These are phyloP conservation scores for Trichoderma koningii DNA, from an alignment of 2,329 filamentous ascomycete genomes.

Conservation along the genomic window DNA sequence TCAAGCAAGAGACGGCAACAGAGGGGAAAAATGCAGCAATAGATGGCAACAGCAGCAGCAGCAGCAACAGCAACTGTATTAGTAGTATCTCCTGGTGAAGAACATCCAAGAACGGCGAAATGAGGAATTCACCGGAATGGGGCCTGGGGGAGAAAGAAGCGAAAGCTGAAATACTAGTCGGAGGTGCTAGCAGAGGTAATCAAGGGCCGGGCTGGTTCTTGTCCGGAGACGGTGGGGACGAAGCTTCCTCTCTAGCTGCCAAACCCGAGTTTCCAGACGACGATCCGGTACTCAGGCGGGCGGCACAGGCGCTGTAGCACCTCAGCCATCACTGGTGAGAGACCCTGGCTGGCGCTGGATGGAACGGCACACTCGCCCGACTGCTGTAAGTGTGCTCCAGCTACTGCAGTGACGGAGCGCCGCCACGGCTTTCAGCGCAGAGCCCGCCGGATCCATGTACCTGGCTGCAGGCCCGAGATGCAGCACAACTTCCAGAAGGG, in stretches of 20 bases:
- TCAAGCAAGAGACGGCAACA: constrained; percentile 2
- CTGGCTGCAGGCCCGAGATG: constrained; percentile 3
- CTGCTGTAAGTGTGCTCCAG: constrained; percentile 5
- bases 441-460: constrained; percentile 11
- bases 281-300: constrained; percentile 25
- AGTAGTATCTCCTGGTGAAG: constrained; percentile 3
- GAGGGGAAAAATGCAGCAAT: background rate
- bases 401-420: constrained; percentile 8
- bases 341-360: background rate
- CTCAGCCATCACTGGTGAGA: background rate
- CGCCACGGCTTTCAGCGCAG: constrained; percentile 15
- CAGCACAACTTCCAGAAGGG: constrained; percentile 15
- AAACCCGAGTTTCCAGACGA: constrained; percentile 22
- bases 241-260: constrained; percentile 14
- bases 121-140: constrained; percentile 17
- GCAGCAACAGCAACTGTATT: no score
- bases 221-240: constrained; percentile 24
- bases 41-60: no score
- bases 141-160: constrained; percentile 15
- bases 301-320: background rate
- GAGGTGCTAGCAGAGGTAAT: background rate
- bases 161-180: constrained; percentile 17
- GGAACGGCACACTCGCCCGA: background rate
- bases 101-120: constrained; percentile 12
- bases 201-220: constrained; percentile 17